Evolutionary conservation across 306 rosid genomes (phyloP).

Genomic region (Hippophae rhamnoides): DNA sequence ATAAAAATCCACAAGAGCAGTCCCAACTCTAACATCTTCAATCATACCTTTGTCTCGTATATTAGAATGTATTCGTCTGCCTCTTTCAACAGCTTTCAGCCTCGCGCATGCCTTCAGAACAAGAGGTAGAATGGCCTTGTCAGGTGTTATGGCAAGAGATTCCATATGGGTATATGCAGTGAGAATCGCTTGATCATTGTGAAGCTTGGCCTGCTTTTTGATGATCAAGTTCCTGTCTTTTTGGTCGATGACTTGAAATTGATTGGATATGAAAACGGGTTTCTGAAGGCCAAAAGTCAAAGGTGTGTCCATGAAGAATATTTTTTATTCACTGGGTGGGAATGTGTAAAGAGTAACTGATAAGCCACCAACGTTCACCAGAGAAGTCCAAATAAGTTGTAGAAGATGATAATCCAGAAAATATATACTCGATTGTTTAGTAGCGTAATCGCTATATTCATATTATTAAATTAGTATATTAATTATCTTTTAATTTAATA

Average conservation of each 20-base stretch:
- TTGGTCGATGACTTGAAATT: conserved; percentile 2
- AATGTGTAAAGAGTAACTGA: background rate
- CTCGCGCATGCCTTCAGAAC: conserved; percentile 39
- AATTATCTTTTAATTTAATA: no score
- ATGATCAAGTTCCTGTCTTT: conserved; percentile 33
- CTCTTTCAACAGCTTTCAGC: conserved; percentile 25
- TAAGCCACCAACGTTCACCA: background rate
- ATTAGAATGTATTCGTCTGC: conserved; percentile 24
- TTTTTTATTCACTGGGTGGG: conserved; percentile 4
- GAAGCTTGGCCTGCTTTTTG: conserved; percentile 30
- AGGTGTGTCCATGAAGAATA: conserved; percentile 13
- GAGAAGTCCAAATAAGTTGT: no score
- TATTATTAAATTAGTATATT: no score
- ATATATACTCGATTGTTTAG: no score
- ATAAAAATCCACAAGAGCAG: conserved; percentile 39
- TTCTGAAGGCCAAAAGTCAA: conserved; percentile 11
- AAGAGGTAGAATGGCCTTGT: conserved; percentile 30
- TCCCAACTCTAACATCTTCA: conserved; percentile 29
- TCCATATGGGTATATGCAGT: conserved; percentile 38
- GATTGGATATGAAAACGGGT: conserved; percentile 11
- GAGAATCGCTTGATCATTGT: conserved; percentile 37
- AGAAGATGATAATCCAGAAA: no score
- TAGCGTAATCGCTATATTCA: no score
- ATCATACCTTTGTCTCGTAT: conserved; percentile 18
- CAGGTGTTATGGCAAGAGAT: conserved; percentile 21